Evolutionary conservation across 768 basidiomycete species (phyloP).

Genomic region (Tricholoma saponaceum): DNA sequence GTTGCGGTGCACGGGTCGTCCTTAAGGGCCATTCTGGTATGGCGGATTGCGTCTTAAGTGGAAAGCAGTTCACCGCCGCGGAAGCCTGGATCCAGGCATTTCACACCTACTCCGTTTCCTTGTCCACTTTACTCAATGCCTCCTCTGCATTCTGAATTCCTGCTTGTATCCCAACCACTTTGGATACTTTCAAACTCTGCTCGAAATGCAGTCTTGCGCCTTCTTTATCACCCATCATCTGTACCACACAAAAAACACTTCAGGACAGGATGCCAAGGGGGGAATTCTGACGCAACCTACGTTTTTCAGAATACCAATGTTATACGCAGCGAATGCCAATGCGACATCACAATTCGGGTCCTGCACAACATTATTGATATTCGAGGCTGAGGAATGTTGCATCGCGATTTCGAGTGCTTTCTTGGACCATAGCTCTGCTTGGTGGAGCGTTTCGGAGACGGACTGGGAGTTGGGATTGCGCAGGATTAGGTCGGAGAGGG

Average conservation of each 20-base stretch:
- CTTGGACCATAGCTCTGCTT: slow-evolving; percentile 61
- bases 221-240: slow-evolving; percentile 37
- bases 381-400: slow-evolving; percentile 14
- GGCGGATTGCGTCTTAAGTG: neutral
- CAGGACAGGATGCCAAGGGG: no score
- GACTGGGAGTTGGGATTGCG: slow-evolving; percentile 21
- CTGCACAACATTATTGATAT: slow-evolving; percentile 4
- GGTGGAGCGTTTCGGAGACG: slow-evolving; percentile 28
- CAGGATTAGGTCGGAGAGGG: slow-evolving; percentile 40
- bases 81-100: neutral
- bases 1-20: no score
- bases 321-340: slow-evolving; percentile 56
- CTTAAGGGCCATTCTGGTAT: no score
- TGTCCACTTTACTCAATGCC: slow-evolving; percentile 18
- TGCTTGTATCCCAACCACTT: slow-evolving; percentile 30
- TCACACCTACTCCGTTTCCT: neutral
- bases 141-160: slow-evolving; percentile 27
- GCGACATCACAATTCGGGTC: slow-evolving; percentile 47
- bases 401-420: slow-evolving; percentile 38
- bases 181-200: slow-evolving; percentile 33
- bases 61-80: neutral
- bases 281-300: slow-evolving; percentile 19
- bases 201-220: slow-evolving; percentile 29
- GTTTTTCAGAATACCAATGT: slow-evolving; percentile 54
- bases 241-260: neutral